Base-by-base conservation (phyloP, 208 protist genomes). In the Trypanosoma cruzi region DNA sequence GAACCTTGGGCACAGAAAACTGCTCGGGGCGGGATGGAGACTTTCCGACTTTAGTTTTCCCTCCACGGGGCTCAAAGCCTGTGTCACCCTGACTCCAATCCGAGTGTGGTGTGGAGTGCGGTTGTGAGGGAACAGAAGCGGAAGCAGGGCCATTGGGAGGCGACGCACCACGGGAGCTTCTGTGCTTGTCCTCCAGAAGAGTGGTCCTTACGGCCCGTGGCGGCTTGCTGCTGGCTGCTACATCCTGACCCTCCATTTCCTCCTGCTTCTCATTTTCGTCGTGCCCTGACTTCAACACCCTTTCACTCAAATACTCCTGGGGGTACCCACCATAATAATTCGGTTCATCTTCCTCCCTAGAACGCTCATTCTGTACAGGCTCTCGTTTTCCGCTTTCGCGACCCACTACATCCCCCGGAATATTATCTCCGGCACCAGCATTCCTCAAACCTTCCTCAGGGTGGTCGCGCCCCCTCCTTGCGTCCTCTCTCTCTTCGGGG, bases 261-360 rank as follows among this genome's bases (percentile, higher is more conserved):
- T 44, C 40, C 40, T 13, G 40, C 40, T 4, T 7, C 40, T 16
- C 40, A 44, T 44, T 44, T 7, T 16, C 1, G 40, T 44, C 40
- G 40, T 16, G 13, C 40, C 8, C 40, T 44, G 40, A 16, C 40
- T 44, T 44, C 11, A 20, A 14, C 18, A 20, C 40, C 40, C 3
- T 13, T 14, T 44, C 8, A 20, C 1, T 44, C 40, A 14, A 14
- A 1, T 44, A 14, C 40, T 16, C 40, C 18, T 2, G 40, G 40
- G 8, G 18, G 3, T 7, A 44, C 18, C 2, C 40, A 44, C 4
- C 8, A 44, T 18, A 14, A 7, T 20, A 1, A 13, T 44, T 44
- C 18, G 40, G 18, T 44, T 81, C 58, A 37, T 61, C 64, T 16
- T 61, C 24, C 32, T 60, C 61, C 10, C 2, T 44, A 42, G 24